These are phyloP conservation scores for Umbelopsis ramanniana DNA, from an alignment of 192 early-diverging fungal species.

Conservation along the genomic window DNA sequence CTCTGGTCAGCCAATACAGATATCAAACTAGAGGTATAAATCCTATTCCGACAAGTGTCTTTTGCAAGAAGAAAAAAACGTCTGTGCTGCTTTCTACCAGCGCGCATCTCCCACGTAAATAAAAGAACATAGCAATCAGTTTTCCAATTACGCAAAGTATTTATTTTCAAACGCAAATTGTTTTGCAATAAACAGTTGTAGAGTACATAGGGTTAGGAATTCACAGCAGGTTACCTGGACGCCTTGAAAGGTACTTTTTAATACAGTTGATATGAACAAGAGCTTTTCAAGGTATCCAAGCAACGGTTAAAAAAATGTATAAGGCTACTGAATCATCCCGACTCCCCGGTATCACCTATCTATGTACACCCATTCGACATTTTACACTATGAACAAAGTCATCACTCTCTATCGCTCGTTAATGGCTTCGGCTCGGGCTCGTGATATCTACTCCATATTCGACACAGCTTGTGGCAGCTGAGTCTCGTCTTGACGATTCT, in stretches of 20 bases:
- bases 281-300: constrained; percentile 16
- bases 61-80: too few species aligned
- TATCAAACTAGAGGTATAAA: too few species aligned
- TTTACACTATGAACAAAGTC: constrained; percentile 24
- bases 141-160: too few species aligned
- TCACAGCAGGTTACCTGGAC: constrained; percentile 9
- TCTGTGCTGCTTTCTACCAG: too few species aligned
- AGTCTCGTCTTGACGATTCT: constrained; percentile 14
- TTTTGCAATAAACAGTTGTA: constrained; percentile 14
- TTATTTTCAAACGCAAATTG: neutral
- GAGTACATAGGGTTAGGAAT: constrained; percentile 21
- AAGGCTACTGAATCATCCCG: neutral
- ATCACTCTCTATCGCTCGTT: constrained; percentile 13
- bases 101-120: too few species aligned
- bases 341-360: constrained; percentile 21
- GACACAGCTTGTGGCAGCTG: constrained; percentile 15
- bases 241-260: constrained; percentile 18
- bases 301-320: constrained; percentile 21
- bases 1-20: too few species aligned
- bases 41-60: too few species aligned
- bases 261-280: constrained; percentile 23
- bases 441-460: constrained; percentile 10
- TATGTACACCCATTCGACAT: constrained; percentile 25
- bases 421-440: constrained; percentile 14
- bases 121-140: too few species aligned